phyloP scores from a whole-genome alignment of 2,329 filamentous ascomycete species.

The Arthrobotrys iridis region DNA sequence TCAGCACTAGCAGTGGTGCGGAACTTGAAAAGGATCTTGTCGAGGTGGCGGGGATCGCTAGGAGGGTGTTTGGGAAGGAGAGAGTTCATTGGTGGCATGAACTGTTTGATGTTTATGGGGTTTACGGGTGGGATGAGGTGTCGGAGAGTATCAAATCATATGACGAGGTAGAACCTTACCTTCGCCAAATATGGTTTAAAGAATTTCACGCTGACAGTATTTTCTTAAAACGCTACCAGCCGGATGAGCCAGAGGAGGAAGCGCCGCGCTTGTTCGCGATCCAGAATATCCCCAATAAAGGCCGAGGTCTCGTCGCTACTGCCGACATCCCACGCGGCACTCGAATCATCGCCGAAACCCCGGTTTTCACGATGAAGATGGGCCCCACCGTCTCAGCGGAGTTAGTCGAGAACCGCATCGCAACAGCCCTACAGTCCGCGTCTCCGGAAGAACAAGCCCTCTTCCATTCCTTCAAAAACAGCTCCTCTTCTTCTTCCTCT shows the following conservation, averaged over 20 bases:
- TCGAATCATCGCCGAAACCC: constrained; percentile 62
- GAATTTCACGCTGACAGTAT: no score
- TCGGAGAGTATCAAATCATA: constrained; percentile 57
- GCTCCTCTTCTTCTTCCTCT: constrained; percentile 55
- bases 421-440: constrained; percentile 54
- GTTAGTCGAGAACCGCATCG: constrained; percentile 23
- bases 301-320: constrained; percentile 62
- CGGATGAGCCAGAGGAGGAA: no score
- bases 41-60: constrained; percentile 55
- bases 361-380: constrained; percentile 60
- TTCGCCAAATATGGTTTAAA: constrained; percentile 18
- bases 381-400: constrained; percentile 27
- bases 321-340: constrained; percentile 61
- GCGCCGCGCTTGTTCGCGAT: no score
- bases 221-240: no score
- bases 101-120: constrained; percentile 26
- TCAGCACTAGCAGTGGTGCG: constrained; percentile 53
- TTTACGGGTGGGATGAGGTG: constrained; percentile 56
- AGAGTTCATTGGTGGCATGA: constrained; percentile 57
- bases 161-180: constrained; percentile 56
- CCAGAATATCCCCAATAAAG: constrained; percentile 60
- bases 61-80: constrained; percentile 55
- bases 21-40: constrained; percentile 56
- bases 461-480: constrained; percentile 59
- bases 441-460: constrained; percentile 55